Base-by-base conservation (phyloP, 2,329 filamentous ascomycete species). In the Nemania sp. region DNA sequence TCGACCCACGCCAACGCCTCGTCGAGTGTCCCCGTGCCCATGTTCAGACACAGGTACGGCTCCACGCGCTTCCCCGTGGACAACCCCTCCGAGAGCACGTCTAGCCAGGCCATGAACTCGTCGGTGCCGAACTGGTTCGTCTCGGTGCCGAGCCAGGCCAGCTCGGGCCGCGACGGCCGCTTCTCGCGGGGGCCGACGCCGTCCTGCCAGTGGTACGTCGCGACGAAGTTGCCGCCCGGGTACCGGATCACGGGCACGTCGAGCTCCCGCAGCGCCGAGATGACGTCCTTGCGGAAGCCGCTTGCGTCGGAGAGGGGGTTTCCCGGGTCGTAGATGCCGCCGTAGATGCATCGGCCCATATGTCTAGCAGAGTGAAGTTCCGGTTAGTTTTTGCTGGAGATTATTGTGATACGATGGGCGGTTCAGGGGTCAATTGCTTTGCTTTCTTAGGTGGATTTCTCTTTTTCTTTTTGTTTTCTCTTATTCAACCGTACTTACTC, bases 341-440 rank as follows among this genome's bases (percentile, higher is more conserved):
- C 92, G 78, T 96, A 95, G 76, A 96, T 94, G 83, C 93, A 96
- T 69, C 93, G 89, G 74, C 93, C 93, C 92, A 96, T 96, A 80
- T 96, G 93, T 74, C 91, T 93, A 55, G 47, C 11, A 54, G n/a
- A 11, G 26, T 20, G 13, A 43, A 22, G 32, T 26, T 53, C 38
- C 4, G 7, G 61, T 57, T 4, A 68, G 61, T 47, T 51, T 49
- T 51, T 49, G 45, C 20, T 49, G 45, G 45, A 22, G 45, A n/a
- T n/a, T n/a, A n/a, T n/a, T n/a, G n/a, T n/a, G n/a, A n/a, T n/a
- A n/a, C n/a, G n/a, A n/a, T n/a, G n/a, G n/a, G n/a, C n/a, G n/a
- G n/a, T n/a, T n/a, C n/a, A n/a, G n/a, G n/a, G 18, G 41, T 45
- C 15, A n/a, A 4, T 10, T 29, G n/a, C 32, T n/a, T 53, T 27